Conservation (phyloP, 139 green algal genomes). For the Micromonas pusilla region DNA sequence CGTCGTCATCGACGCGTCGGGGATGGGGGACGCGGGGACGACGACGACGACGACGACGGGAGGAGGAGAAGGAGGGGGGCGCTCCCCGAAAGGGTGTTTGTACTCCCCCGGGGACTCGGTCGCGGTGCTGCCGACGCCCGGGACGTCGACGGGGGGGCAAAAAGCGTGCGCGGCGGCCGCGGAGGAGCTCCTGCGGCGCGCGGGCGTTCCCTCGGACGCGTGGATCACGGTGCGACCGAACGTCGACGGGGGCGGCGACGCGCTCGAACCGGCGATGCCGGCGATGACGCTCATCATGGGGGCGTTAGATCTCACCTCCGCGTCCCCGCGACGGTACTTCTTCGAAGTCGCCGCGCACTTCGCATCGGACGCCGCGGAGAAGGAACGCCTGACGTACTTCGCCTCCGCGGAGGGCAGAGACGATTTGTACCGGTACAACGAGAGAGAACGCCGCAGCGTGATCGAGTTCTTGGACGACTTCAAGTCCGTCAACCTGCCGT, state of each 20-base stretch:
- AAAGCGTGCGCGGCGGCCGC: background rate
- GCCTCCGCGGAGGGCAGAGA: constrained; percentile 47
- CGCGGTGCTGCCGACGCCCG: constrained; percentile 53
- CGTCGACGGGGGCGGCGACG: no score
- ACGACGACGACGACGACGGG: no score
- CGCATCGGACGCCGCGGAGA: constrained; percentile 46
- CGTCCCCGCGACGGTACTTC: constrained; percentile 71
- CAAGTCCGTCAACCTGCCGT: constrained; percentile 44
- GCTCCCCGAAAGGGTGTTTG: no score
- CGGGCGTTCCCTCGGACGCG: background rate
- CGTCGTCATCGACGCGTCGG: constrained; percentile 61
- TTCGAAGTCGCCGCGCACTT: constrained; percentile 72
- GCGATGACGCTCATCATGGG: constrained; percentile 50
- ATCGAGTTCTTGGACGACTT: constrained; percentile 82
- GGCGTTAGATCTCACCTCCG: constrained; percentile 69
- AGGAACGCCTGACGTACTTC: constrained; percentile 78
- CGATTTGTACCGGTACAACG: constrained; percentile 43
- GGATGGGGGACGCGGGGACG: constrained; percentile 23
- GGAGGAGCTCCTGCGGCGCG: background rate
- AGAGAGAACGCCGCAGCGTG: constrained; percentile 38
- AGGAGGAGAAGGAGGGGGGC: no score
- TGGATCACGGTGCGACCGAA: no score
- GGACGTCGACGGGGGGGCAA: background rate
- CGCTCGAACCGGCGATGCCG: constrained; percentile 29
- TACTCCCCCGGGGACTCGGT: constrained; percentile 76